Conservation (phyloP, 2,329 filamentous ascomycete genomes). For the Apiospora kogelbergensis region DNA sequence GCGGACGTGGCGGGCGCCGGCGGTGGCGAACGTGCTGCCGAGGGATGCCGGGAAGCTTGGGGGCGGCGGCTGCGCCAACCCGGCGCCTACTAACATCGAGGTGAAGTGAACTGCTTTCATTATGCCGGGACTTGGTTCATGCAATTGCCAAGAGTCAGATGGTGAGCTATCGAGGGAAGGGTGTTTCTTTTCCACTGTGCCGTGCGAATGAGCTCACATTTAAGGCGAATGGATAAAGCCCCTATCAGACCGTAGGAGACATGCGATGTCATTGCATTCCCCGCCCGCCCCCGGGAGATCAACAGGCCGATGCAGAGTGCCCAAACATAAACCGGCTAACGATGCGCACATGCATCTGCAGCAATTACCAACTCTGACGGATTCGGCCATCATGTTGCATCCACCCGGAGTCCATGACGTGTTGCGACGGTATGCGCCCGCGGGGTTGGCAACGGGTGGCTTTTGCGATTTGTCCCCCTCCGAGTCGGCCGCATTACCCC, state of each 20-base stretch:
- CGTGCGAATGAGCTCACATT: too few species aligned
- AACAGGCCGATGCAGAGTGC: neutral
- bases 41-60: constrained; percentile 6
- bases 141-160: neutral
- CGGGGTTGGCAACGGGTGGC: neutral
- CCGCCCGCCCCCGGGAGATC: neutral
- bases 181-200: neutral
- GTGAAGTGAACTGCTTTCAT: neutral
- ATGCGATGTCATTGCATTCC: neutral
- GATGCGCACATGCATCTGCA: neutral
- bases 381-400: neutral
- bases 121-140: neutral
- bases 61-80: neutral
- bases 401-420: neutral
- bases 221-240: too few species aligned
- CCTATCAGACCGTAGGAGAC: neutral
- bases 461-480: too few species aligned
- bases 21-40: constrained; percentile 9
- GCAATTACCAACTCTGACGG: neutral
- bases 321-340: neutral
- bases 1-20: constrained; percentile 26
- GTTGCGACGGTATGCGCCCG: neutral
- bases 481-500: too few species aligned
- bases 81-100: neutral
- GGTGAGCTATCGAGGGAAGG: too few species aligned